Evolutionary conservation across 768 basidiomycete species (phyloP).

Genomic region (Austroboletus eburneus): DNA sequence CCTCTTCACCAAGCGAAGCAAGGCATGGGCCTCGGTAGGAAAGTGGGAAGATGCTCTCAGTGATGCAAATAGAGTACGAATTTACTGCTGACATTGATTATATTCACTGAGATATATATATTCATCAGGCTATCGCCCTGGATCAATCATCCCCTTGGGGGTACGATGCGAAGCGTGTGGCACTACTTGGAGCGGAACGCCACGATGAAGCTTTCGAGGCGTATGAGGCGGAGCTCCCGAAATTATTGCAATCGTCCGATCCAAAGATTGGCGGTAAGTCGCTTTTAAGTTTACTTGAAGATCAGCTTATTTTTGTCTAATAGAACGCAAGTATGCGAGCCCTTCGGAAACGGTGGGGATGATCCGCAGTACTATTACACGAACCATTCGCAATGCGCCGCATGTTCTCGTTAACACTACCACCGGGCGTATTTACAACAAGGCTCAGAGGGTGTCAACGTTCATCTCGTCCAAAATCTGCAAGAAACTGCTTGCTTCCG

Average conservation of each 20-base stretch:
- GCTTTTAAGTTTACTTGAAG: too few species aligned
- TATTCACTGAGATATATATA: too few species aligned
- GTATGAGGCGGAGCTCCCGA: not conserved
- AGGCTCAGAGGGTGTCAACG: not conserved
- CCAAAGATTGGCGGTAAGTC: not conserved
- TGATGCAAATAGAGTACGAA: constrained; percentile 7
- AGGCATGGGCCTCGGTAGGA: not conserved
- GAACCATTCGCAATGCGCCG: not conserved
- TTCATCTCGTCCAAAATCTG: not conserved
- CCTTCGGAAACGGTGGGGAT: too few species aligned
- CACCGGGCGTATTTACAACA: not conserved
- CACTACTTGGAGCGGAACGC: not conserved
- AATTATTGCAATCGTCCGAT: not conserved
- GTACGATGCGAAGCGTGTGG: not conserved
- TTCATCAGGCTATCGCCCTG: constrained; percentile 2
- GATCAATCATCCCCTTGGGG: not conserved
- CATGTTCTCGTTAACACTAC: constrained; percentile 2
- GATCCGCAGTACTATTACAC: not conserved
- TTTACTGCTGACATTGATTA: too few species aligned
- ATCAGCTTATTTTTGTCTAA: too few species aligned
- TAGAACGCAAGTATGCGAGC: too few species aligned
- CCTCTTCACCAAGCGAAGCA: constrained; percentile 7
- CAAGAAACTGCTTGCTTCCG: not conserved
- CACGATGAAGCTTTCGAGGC: not conserved
- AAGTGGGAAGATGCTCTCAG: constrained; percentile 1